Evolutionary conservation across 768 basidiomycete genomes (phyloP).

Genomic region (Collybia sp.): DNA sequence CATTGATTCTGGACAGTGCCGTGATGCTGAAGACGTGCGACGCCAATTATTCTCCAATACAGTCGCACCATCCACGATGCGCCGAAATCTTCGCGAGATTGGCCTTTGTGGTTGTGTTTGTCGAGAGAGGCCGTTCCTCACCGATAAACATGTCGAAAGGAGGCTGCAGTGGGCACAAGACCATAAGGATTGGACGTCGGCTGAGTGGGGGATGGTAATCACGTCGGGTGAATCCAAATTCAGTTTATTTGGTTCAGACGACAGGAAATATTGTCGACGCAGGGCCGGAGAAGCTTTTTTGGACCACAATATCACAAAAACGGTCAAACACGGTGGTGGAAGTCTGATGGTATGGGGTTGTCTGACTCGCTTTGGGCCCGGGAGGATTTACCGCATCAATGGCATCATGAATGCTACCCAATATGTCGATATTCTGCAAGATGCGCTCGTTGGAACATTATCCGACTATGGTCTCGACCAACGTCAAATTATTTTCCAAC

Average conservation of each 20-base stretch:
- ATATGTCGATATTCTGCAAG: conserved; percentile 18
- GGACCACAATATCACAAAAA: conserved; percentile 10
- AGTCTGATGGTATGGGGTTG: conserved; percentile 26
- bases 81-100: no score
- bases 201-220: conserved; percentile 6
- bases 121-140: no score
- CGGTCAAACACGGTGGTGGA: conserved; percentile 23
- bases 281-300: conserved; percentile 12
- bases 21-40: no score
- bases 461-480: conserved; percentile 8
- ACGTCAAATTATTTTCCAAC: conserved; percentile 19
- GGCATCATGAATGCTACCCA: conserved; percentile 17
- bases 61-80: no score
- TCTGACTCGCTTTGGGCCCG: conserved; percentile 16
- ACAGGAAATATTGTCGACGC: conserved; percentile 9
- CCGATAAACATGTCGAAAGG: neutral
- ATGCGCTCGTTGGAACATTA: conserved; percentile 16
- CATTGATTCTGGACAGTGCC: no score
- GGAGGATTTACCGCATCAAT: conserved; percentile 17
- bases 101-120: no score
- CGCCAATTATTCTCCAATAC: no score
- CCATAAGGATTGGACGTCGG: conserved; percentile 4
- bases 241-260: conserved; percentile 7
- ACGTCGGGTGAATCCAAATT: conserved; percentile 8
- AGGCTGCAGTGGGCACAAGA: neutral